Base-by-base conservation (phyloP, 306 rosid species). In the Rosa chinensis region DNA sequence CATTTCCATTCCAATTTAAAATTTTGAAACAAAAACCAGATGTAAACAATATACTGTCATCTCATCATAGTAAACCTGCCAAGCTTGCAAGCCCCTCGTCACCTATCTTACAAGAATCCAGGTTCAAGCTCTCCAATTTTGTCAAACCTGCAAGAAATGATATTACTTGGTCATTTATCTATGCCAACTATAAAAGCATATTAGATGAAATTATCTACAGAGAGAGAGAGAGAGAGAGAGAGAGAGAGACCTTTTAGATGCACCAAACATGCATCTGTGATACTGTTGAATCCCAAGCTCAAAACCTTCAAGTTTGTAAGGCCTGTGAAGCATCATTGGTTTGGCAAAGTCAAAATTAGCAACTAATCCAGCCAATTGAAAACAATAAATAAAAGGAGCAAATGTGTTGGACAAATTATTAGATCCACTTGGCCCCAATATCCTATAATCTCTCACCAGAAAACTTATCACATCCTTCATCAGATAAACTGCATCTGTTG, bases 31-130 rank as follows among this genome's bases (percentile, higher is more conserved):
- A 70, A 66, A 45, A 13, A 2, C 25, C 11, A 37, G 37, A 77
- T 79, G 42, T 44, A 48, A 56, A 68, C 74, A 12, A 21, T 23
- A 35, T 25, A 70, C 68, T 28, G 44, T 56, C 2, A 42, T 16
- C 66, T 23, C 25, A 66, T 23, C 25, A 66, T 56, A 53, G 11
- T 37, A 70, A 37, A 91, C 97, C 97, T 82, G 89, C 77, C 88
- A 91, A 67, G 84, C 86, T 85, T 67, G 83, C 80, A 78, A 91
- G 82, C 77, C 97, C 93, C 75, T 82, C 85, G 14, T 89, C 93
- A 79, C 90, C 81, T 72, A 89, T 85, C 83, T 78, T 81, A 84
- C 97, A 88, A 18, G 92, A 88, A 75, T 91, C 97, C 85, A 91
- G 81, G 80, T 88, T 85, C 88, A 91, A 80, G 86, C 87, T 85